A percentile compares a stretch with the other conserved stretches of the same genome.
These are phyloP conservation scores for Ilyonectria mors-panacis DNA, from an alignment of 2,329 filamentous ascomycete genomes.

Conservation along the genomic window DNA sequence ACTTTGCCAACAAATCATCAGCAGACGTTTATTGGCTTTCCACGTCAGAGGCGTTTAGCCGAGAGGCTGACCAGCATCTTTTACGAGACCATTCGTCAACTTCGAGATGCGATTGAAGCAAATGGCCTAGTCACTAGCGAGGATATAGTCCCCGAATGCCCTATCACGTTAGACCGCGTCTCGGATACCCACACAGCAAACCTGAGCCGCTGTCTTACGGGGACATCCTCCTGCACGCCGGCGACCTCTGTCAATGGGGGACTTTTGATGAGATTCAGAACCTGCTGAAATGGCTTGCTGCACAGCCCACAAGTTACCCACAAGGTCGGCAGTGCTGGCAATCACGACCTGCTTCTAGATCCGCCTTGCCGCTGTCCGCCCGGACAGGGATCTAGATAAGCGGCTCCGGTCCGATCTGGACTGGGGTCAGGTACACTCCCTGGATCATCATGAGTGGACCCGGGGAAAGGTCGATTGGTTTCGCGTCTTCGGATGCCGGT, in stretches of 20 bases:
- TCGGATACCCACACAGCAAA: neutral
- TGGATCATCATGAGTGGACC: neutral
- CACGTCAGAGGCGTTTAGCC: too few relatives aligned
- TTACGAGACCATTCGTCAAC: too few relatives aligned
- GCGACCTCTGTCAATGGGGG: neutral
- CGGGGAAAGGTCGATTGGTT: conserved; percentile 1
- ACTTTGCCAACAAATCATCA: too few relatives aligned
- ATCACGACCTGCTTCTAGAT: conserved; percentile 11
- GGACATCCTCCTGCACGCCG: neutral
- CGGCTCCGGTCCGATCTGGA: neutral
- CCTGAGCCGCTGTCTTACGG: neutral
- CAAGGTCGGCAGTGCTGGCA: conserved; percentile 4
- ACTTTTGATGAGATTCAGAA: conserved; percentile 10
- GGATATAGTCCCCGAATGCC: too few relatives aligned
- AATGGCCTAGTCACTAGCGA: too few relatives aligned
- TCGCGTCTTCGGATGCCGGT: conserved; percentile 44
- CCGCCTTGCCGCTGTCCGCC: neutral
- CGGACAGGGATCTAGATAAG: neutral
- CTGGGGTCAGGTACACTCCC: neutral
- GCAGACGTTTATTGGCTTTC: too few relatives aligned
- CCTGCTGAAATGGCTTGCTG: neutral
- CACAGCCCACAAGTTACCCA: neutral
- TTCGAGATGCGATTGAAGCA: too few relatives aligned
- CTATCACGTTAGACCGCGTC: neutral
- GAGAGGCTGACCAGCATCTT: too few relatives aligned